Base-by-base conservation (phyloP, 257 asterid genomes). In the Mentha longifolia region DNA sequence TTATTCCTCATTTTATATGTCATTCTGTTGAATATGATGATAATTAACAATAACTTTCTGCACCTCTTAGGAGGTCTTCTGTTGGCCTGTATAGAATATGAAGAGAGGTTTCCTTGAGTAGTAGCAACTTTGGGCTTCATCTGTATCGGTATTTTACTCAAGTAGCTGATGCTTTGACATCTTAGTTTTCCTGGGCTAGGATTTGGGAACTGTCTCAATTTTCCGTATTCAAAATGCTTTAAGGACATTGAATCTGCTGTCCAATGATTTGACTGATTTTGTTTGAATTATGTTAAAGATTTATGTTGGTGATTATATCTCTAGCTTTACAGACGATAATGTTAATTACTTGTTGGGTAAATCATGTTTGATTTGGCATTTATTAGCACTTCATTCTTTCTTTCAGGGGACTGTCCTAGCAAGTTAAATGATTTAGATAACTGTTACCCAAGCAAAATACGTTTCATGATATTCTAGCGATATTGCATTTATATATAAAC, bases 401-500 rank as follows among this genome's bases (percentile, higher is more conserved):
- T 61, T 28, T 37, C 47, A 22, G 50, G 19, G 13, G 67, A 61
- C 47, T 49, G 54, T 45, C 15, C 31, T 61, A 35, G 64, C 46
- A 17, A 30, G 43, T 60, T 65, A 25, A 14, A 73, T 50, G 2
- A 15, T 65, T 60, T 8, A 47, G 37, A 19, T 42, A 45, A 11
- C 42, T 22, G 74, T 55, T 58, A 35, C 22, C 31, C 41, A 41
- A 41, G 0, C 14, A 61, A 20, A 17, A 61, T 33, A 41, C 33
- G 56, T 41, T 60, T 11, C 6, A 68, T 75, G 52, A 69, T 42
- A 69, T 22, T 41, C 30, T 19, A 16, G 22, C 62, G 37, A 63
- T 46, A 64, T 76, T 77, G 58, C 12, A 20, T 55, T 55, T 46
- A 72, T 54, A 61, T 65, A 75, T 62, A 65, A 65, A 67, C 46